Conservation (phyloP, 176 grass and related monocot species). For the barley (Hordeum vulgare) region MorexV3_pseudomolecules_assembly NC_058524.1:64337708-64338207, state of each 20-base stretch:
- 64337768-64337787: background rate
- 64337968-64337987: background rate
- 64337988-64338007: background rate
- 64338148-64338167: background rate
- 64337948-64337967: background rate
- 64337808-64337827: background rate
- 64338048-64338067: background rate
- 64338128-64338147: background rate
- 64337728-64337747: background rate
- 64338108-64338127: background rate
- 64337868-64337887: background rate
- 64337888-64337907: constrained; percentile 10
- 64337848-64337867: background rate
- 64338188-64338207: background rate
- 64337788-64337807: background rate
- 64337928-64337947: background rate
- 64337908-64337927: background rate
- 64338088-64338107: background rate
- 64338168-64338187: background rate
- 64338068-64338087: background rate
- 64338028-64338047: background rate
- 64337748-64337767: background rate
- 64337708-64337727: background rate
- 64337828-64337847: background rate
- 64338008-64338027: background rate